A percentile compares a stretch with the other conserved stretches of the same genome.
Evolutionary conservation across 139 green algal genomes (phyloP).

Genomic region (Limnomonas spitsbergensis): DNA sequence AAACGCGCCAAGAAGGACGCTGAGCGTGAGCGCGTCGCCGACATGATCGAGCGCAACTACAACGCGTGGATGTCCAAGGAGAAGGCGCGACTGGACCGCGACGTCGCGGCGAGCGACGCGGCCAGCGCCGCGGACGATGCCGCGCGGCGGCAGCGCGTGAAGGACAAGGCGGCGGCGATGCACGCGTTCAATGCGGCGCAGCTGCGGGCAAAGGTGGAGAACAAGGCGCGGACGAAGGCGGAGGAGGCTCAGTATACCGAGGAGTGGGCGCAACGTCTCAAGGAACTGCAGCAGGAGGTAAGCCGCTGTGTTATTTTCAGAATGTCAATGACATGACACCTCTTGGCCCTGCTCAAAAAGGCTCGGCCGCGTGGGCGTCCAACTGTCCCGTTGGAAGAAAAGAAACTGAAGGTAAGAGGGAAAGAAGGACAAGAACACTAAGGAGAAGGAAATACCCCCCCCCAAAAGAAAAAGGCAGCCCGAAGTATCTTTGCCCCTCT

Average conservation of each 20-base stretch:
- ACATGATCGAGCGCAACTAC: constrained; percentile 45
- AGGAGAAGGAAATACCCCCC: too few species aligned
- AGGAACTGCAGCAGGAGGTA: constrained; percentile 49
- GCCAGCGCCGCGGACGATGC: not conserved
- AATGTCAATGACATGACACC: too few species aligned
- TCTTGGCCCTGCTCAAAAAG: too few species aligned
- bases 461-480: too few species aligned
- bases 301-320: too few species aligned
- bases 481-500: too few species aligned
- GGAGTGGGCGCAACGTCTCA: constrained; percentile 45
- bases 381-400: too few species aligned
- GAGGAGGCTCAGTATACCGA: constrained; percentile 42
- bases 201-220: not conserved
- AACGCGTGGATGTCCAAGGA: constrained; percentile 32
- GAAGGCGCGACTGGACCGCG: constrained; percentile 28
- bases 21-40: constrained; percentile 35
- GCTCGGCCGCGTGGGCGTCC: too few species aligned
- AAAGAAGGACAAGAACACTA: too few species aligned
- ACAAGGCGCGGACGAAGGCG: not conserved
- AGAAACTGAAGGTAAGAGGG: too few species aligned
- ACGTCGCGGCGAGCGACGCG: not conserved
- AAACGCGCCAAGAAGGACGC: constrained; percentile 22
- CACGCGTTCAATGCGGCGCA: not conserved
- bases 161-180: not conserved
- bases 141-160: not conserved